Evolutionary conservation across 2,329 filamentous ascomycete genomes (phyloP), one percentile per base, ranked within the genome.

Genomic region (Aspergillus pseudoterreus): DNA sequence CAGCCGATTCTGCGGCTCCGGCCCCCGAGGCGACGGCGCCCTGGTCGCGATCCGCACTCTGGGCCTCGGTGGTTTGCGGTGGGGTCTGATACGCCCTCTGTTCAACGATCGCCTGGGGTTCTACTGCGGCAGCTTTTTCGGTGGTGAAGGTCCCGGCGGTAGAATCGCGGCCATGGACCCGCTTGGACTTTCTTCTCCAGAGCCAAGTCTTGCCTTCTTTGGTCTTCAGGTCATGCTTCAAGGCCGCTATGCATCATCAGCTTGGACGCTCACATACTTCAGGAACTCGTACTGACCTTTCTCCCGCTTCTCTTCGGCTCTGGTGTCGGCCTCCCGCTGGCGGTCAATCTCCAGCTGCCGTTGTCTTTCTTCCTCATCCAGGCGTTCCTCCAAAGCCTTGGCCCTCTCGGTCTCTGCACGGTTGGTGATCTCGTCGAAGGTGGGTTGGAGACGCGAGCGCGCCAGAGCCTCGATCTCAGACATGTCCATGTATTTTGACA

Each of bases 361-460:
- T 64, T 85, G 80, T 60, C 81, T 80, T 56, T 84, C 78, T 52
- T 90, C 84, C 54, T 83, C 77, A 53, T 90, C 86, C 15, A 84
- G 67, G 39, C 81, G 79, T 10, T 82, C 70, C 57, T 85, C 82
- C 43, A 84, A 77, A 54, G 87, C 80, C 53, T 85, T 80, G 45
- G 86, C 88, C 36, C 82, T 78, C 65, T 90, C 85, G 55, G 79
- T 78, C 63, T 91, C 87, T 0, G 88, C 88, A 64, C 85, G 88
- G 47, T 88, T 85, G 48, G 86, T 85, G 55, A 96, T 94, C 57
- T 95, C 88, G 58, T 96, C 86, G 5, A 96, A 70, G 0, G 94
- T 84, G 4, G 92, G 92, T 67, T 92, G 88, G 14, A 96, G 81
- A 58, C 86, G 84, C 43, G 81, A 83, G 11, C 83, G 81, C 2